These are phyloP conservation scores for Erysimum cheiranthoides DNA, from an alignment of 345 rosid genomes.

Conservation along the genomic window DNA sequence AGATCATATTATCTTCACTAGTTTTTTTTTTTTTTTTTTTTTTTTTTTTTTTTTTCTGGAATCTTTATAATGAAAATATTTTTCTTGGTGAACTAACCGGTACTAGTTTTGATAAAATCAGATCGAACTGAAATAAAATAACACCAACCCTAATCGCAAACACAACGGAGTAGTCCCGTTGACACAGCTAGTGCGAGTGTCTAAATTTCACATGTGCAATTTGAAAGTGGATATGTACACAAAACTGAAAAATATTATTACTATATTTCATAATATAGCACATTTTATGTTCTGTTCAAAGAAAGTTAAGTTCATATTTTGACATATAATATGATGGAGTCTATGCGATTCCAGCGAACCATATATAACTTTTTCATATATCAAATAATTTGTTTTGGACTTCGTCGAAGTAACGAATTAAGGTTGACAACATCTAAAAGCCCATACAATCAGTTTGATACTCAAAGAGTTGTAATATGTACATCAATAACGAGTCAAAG, in stretches of 20 bases:
- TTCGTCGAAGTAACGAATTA: constrained; percentile 14
- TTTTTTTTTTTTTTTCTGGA: too few relatives aligned
- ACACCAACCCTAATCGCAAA: neutral
- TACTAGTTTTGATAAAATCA: neutral
- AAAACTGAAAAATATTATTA: neutral
- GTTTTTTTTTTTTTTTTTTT: too few relatives aligned
- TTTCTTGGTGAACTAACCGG: too few relatives aligned
- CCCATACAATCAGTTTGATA: constrained; percentile 24
- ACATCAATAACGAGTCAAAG: constrained; percentile 33
- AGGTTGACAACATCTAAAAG: constrained; percentile 33
- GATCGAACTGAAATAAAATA: neutral
- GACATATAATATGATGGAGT: constrained; percentile 15
- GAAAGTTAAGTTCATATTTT: constrained; percentile 9
- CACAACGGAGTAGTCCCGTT: neutral
- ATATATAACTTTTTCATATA: neutral
- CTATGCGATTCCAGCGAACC: neutral
- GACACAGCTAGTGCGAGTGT: neutral
- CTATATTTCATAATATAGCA: neutral
- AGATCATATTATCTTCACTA: neutral
- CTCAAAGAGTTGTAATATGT: constrained; percentile 17
- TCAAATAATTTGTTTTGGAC: constrained; percentile 11
- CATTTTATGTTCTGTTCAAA: neutral
- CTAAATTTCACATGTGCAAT: neutral
- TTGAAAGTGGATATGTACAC: neutral
- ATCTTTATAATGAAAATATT: neutral